Evolutionary conservation across 2,329 filamentous ascomycete species (phyloP), one percentile per base, ranked within the genome.

Genomic region (Periconia sp.): DNA sequence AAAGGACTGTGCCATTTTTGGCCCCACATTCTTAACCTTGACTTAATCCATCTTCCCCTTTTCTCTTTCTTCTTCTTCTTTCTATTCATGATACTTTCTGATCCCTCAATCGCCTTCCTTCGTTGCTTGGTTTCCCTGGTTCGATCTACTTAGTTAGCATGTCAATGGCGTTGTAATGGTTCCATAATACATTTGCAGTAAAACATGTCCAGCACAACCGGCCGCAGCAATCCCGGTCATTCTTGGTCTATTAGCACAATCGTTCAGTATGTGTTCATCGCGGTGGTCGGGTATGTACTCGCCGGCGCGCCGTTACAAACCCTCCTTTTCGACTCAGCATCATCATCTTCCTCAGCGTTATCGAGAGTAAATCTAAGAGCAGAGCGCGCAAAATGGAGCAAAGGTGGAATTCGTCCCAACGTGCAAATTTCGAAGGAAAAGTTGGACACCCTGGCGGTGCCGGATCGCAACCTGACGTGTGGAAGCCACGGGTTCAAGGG

Each of bases 401-500:
- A 44, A 19, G 15, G 17, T 44, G 18, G 18, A 9, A 11, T 11
- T 19, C 11, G 18, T 23, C 13, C 13, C n/a, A 31, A 23, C 27
- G 40, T 49, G 43, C 40, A 47, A 23, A 45, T 56, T 9, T 43
- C 48, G 17, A 27, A 46, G 23, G 65, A 70, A 27, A 74, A 74
- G 50, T 56, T 66, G 33, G 65, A 76, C 31, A 59, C 63, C 13
- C 53, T 81, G 31, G 73, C 77, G 5, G 68, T 76, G 45, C 77
- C 77, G 2, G 69, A 73, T 15, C 53, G 55, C 19, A 63, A 68
- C n/a, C 53, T 80, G 27, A 47, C 57, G 37, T 81, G 78, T 60
- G 54, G 59, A 7, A 57, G 63, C 35, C 74, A 78, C 63, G 54
- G 55, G 3, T 77, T 76, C 51, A 63, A 64, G 35, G 59, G 62